Base-by-base conservation (phyloP, 768 basidiomycete genomes). In the Panellus pusillus region DNA sequence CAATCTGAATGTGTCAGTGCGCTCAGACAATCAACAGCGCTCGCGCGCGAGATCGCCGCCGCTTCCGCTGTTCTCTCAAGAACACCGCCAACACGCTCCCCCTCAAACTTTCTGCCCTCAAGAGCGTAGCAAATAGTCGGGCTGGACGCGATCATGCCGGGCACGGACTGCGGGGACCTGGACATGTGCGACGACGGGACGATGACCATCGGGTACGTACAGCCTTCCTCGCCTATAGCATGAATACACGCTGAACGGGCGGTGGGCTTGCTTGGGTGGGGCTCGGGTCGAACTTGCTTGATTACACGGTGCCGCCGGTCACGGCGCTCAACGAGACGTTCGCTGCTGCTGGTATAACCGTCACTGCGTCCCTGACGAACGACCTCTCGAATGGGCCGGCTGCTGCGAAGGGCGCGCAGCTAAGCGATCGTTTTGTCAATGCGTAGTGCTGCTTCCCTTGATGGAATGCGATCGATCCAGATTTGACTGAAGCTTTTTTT, bases 41-140 rank as follows among this genome's bases (percentile, higher is more conserved):
- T 89, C 12, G 82, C 77, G 13, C 74, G 76, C 17, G 79, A 87
- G 56, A 83, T 91, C 28, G 88, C 80, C 5, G 76, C 80, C 0
- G 82, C 81, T 0, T 85, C 84, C 0, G 81, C 83, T 2, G 84
- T 89, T n/a, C 66, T 90, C 72, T 89, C 17, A 90, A 89, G 72
- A 90, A 89, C 65, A 72, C 75, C 42, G 66, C 77, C 60, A 73
- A 68, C 9, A 37, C 55, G 0, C 60, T 81, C n/a, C 79, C 79
- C 9, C 54, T 77, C 3, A 61, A 77, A 17, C 69, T 72, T n/a
- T 70, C 77, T 32, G 74, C 74, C 35, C 82, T 82, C 35, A 80
- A 80, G 38, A 77, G 78, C 0, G 76, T 83, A 8, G 84, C 82
- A n/a, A 2, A 76, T 87, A 14, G 65, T 88, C 39, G 79, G 85